Percentiles rank a stretch among this genome's conserved stretches.
phyloP scores from a whole-genome alignment of 192 early-diverging fungal genomes.

The Rhizoclosmatium sp. region DNA sequence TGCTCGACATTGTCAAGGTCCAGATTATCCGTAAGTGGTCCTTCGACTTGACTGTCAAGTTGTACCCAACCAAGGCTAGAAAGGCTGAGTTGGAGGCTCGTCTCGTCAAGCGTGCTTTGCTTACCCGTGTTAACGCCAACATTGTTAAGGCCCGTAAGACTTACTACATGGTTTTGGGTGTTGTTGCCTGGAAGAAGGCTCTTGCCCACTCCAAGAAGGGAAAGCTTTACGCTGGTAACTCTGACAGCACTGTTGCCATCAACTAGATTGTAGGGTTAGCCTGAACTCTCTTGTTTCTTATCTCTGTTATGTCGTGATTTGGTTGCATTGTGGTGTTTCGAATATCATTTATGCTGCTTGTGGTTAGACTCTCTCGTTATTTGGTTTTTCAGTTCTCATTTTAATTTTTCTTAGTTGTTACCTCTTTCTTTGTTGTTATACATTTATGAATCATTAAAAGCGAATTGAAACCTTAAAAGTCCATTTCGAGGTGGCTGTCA shows the following conservation, averaged over 20 bases:
- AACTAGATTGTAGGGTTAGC: not conserved
- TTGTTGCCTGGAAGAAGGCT: constrained; percentile 33
- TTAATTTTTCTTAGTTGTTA: too few species aligned
- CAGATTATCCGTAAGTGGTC: constrained; percentile 82
- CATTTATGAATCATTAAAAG: too few species aligned
- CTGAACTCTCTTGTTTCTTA: not conserved
- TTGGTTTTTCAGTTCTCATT: too few species aligned
- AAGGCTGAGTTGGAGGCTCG: constrained; percentile 62
- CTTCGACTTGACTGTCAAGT: constrained; percentile 86
- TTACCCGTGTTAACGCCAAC: constrained; percentile 41
- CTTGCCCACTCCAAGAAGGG: not conserved
- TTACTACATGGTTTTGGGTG: constrained; percentile 18
- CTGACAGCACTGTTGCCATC: not conserved
- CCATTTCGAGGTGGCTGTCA: too few species aligned
- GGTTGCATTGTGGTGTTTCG: too few species aligned
- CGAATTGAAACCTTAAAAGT: too few species aligned
- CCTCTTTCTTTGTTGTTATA: too few species aligned
- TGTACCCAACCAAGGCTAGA: constrained; percentile 77
- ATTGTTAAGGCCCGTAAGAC: constrained; percentile 46
- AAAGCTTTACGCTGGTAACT: not conserved
- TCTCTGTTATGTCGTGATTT: too few species aligned
- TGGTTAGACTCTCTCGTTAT: too few species aligned
- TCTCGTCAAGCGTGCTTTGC: not conserved
- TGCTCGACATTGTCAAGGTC: constrained; percentile 94
- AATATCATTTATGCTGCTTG: too few species aligned